These are phyloP conservation scores for Selaginella tamariscina DNA, from an alignment of 75 land plant genomes.

Conservation along the genomic window DNA sequence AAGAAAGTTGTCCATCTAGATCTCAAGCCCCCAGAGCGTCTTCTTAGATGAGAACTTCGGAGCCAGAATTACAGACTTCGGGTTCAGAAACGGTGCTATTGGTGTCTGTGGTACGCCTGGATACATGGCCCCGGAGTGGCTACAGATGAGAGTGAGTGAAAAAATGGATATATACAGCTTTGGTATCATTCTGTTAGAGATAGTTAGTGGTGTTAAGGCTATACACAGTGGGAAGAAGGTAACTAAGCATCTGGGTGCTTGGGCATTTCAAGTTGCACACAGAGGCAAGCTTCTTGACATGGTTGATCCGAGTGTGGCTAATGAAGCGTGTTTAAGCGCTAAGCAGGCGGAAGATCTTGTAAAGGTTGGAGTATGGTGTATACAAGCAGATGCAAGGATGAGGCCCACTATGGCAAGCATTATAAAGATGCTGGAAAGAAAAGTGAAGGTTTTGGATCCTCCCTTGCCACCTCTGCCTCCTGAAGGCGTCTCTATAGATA, in stretches of 20 bases:
- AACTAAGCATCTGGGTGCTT: neutral
- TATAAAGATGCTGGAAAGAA: neutral
- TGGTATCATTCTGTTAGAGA: neutral
- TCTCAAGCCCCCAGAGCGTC: neutral
- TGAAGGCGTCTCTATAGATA: neutral
- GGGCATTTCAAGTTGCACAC: neutral
- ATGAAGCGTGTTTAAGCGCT: neutral
- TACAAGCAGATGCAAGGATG: neutral
- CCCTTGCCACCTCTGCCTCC: neutral
- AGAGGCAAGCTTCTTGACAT: neutral
- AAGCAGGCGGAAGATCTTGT: neutral
- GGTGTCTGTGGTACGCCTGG: neutral
- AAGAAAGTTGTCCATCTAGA: neutral
- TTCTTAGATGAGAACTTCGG: neutral
- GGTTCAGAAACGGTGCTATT: neutral
- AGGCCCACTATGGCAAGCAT: neutral
- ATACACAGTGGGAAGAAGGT: neutral
- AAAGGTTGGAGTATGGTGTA: neutral
- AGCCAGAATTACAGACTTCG: neutral
- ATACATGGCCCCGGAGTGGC: neutral
- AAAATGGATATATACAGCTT: neutral
- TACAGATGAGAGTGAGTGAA: neutral
- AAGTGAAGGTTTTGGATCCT: neutral
- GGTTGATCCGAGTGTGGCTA: neutral
- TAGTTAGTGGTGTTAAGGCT: neutral